Evolutionary conservation across 208 protist species (phyloP), one percentile per base, ranked within the genome.

Genomic region (Trichomonas vaginalis): DNA sequence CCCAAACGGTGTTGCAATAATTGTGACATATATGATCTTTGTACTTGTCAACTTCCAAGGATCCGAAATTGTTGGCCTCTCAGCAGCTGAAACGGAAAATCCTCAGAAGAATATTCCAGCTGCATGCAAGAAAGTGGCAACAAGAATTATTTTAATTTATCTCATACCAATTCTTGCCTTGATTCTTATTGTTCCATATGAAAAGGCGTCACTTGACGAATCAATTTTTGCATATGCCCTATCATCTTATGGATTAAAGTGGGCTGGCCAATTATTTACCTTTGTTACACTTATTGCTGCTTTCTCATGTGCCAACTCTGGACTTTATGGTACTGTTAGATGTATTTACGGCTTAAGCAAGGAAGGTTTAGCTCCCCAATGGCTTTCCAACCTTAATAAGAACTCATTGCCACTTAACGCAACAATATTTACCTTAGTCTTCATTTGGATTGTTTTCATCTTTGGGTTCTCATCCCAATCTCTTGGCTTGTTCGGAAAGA

Each of bases 381-480:
- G 14, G 6, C 37, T 86, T 45, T 86, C 79, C 1, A 37, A 42
- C 35, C 37, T 86, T 37, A 86, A 86, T 17, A 86, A 42, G 35
- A 39, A 39, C 42, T 39, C 14, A 17, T 6, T 27, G 8, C 61
- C 61, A 80, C 61, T 35, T 35, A 80, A 80, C n/a, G 61, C 61
- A 35, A 80, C 61, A n/a, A 8, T 80, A 10, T 80, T 80, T n/a
- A 80, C 61, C 8, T 27, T 80, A 35, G 8, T 42, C 21, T 86
- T 86, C 79, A 86, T 86, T 86, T 86, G 79, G 79, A 42, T 42
- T 45, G 79, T 86, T 86, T 86, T 86, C 79, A 86, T 86, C 17
- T 45, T 86, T 45, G 79, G 79, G 1, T 86, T 86, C 79, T 45
- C 42, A 45, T 86, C 79, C 9, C 23, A 86, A 86, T 86, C 79